These are phyloP conservation scores for Vitis labrusca DNA, from an alignment of 164 flowering plant species.

Conservation along the genomic window DNA sequence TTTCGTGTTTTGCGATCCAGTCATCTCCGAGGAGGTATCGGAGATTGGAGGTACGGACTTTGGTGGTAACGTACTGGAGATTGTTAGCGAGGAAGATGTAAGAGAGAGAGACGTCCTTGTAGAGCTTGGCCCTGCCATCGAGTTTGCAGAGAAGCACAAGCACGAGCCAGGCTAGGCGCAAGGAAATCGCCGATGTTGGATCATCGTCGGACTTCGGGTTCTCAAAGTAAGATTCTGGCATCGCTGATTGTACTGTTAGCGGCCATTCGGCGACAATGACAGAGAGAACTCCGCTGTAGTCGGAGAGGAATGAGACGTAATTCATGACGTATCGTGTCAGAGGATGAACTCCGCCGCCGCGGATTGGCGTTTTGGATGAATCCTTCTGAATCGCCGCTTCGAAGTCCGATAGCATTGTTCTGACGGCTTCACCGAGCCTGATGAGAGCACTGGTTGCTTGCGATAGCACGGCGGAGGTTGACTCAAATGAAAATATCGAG, in stretches of 20 bases:
- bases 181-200: constrained; percentile 25
- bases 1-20: constrained; percentile 49
- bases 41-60: constrained; percentile 45
- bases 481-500: constrained; percentile 54
- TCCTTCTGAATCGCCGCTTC: constrained; percentile 63
- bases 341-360: constrained; percentile 63
- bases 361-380: constrained; percentile 32
- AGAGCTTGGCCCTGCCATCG: constrained; percentile 50
- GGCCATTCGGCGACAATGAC: constrained; percentile 51
- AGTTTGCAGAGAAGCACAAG: constrained; percentile 67
- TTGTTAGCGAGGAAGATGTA: constrained; percentile 69
- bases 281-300: constrained; percentile 41
- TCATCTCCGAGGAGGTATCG: constrained; percentile 45
- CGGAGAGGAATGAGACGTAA: constrained; percentile 47
- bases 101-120: constrained; percentile 58
- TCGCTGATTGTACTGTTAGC: constrained; percentile 11
- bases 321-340: constrained; percentile 70
- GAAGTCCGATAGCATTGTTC: constrained; percentile 46
- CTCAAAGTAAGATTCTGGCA: constrained; percentile 44
- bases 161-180: constrained; percentile 53
- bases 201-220: constrained; percentile 21
- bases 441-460: constrained; percentile 44
- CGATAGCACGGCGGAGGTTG: constrained; percentile 37
- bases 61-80: constrained; percentile 56
- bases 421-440: constrained; percentile 54